Conservation (phyloP, 2,329 filamentous ascomycete genomes). For the Cryphonectria radicalis region DNA sequence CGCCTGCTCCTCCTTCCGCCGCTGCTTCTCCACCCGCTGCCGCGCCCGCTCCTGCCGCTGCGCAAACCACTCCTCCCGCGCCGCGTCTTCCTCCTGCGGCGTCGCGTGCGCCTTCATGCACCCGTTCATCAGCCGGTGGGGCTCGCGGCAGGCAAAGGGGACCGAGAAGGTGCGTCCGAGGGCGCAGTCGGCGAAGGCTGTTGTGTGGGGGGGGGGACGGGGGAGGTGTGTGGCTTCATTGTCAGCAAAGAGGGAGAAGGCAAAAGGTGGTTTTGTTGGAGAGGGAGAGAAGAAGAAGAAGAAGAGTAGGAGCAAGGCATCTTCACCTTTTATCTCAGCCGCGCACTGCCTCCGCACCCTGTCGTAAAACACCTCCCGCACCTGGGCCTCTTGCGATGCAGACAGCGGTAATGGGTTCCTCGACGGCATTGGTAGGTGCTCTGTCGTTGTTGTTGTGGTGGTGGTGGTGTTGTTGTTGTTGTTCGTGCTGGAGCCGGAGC, state of each 20-base stretch:
- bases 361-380: conserved; percentile 79
- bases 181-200: conserved; percentile 92
- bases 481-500: conserved; percentile 32
- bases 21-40: conserved; percentile 67
- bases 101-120: conserved; percentile 92
- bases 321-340: conserved; percentile 74
- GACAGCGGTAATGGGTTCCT: conserved; percentile 84
- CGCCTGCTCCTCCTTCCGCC: conserved; percentile 64
- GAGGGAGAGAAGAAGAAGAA: conserved; percentile 5
- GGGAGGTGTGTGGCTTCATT: not conserved
- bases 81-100: conserved; percentile 81
- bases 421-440: conserved; percentile 55
- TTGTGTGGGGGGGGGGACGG: not conserved
- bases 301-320: not conserved
- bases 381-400: conserved; percentile 78
- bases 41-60: conserved; percentile 71
- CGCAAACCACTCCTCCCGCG: conserved; percentile 92
- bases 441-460: conserved; percentile 16
- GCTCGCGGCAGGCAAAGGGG: conserved; percentile 80
- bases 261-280: not conserved
- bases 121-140: conserved; percentile 85
- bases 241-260: not conserved
- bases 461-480: conserved; percentile 15
- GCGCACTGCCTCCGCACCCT: conserved; percentile 77
- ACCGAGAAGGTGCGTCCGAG: conserved; percentile 83